Conservation (phyloP, 1,284 basidiomycete species). For the Fomitopsis betulina region DNA sequence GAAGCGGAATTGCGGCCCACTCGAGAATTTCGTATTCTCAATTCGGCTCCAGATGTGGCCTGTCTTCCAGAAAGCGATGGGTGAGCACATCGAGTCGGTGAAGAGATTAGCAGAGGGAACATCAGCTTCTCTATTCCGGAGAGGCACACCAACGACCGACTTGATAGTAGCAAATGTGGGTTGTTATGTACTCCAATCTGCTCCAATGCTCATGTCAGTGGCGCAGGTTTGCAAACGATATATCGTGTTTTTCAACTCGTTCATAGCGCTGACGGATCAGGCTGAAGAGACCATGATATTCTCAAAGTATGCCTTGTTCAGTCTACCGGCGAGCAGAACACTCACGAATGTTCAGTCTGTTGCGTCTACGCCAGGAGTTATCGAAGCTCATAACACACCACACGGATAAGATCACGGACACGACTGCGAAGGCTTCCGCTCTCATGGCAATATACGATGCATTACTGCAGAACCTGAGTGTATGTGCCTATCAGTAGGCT, state of each 20-base stretch:
- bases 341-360: slow-evolving; percentile 46
- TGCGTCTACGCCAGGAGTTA: slow-evolving; percentile 85
- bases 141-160: slow-evolving; percentile 65
- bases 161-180: slow-evolving; percentile 57
- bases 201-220: not conserved
- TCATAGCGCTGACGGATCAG: slow-evolving; percentile 75
- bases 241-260: slow-evolving; percentile 72
- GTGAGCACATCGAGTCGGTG: slow-evolving; percentile 76
- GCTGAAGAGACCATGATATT: slow-evolving; percentile 94
- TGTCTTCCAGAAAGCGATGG: slow-evolving; percentile 83
- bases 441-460: slow-evolving; percentile 73
- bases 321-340: not conserved
- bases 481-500: slow-evolving; percentile 25
- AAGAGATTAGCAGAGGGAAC: slow-evolving; percentile 76
- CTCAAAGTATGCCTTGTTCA: slow-evolving; percentile 61
- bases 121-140: slow-evolving; percentile 60
- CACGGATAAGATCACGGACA: slow-evolving; percentile 62
- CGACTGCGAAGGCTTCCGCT: slow-evolving; percentile 60
- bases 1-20: slow-evolving; percentile 69
- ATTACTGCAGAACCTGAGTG: slow-evolving; percentile 74
- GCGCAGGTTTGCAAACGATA: slow-evolving; percentile 62
- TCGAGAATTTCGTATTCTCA: slow-evolving; percentile 76
- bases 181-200: slow-evolving; percentile 5
- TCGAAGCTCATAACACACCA: slow-evolving; percentile 74
- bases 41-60: slow-evolving; percentile 88